Evolutionary conservation across 345 rosid genomes (phyloP), one percentile per base, ranked within the genome.

Genomic region (Aquilaria malaccensis): DNA sequence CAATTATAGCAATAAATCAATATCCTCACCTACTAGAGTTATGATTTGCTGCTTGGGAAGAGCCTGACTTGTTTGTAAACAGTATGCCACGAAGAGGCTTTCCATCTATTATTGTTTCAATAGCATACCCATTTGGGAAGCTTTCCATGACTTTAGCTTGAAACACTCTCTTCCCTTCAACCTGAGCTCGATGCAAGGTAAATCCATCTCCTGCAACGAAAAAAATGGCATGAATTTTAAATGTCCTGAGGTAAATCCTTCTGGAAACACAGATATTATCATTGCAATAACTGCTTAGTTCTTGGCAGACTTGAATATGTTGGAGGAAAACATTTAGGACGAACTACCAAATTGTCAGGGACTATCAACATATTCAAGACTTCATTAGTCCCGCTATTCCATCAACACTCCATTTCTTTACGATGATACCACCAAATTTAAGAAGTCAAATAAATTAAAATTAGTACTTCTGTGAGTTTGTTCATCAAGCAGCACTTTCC

Each of bases 61-160:
- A 54, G 61, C 55, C 70, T 43, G 81, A 83, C 64, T 83, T 91
- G 82, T 79, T 84, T 56, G 89, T 68, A 77, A 95, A 85, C 70
- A 95, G 55, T 68, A 95, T 76, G 60, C 97, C 96, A 58, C 86
- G 89, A 30, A 95, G 82, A 73, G 84, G 77, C 79, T 82, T 91
- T 64, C 99, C 99, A 61, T 83, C 89, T 66, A 95, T 84, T 62
- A 76, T 66, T 52, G 99, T 91, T 76, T 95, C 95, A 52, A 95
- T 78, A 51, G 85, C 81, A 79, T 79, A 88, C 58, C 97, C 94
- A 77, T 77, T 80, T 32, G 82, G 79, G 60, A 79, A 81, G 68
- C 79, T 81, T 81, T 91, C 85, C 2, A 86, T 83, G 74, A 95
- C 80, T 67, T 69, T 84, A 37, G 99, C 96, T 60, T 88, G 87